Evolutionary conservation across 2,329 filamentous ascomycete genomes (phyloP).

Genomic region (Albifimbria verrucaria): DNA sequence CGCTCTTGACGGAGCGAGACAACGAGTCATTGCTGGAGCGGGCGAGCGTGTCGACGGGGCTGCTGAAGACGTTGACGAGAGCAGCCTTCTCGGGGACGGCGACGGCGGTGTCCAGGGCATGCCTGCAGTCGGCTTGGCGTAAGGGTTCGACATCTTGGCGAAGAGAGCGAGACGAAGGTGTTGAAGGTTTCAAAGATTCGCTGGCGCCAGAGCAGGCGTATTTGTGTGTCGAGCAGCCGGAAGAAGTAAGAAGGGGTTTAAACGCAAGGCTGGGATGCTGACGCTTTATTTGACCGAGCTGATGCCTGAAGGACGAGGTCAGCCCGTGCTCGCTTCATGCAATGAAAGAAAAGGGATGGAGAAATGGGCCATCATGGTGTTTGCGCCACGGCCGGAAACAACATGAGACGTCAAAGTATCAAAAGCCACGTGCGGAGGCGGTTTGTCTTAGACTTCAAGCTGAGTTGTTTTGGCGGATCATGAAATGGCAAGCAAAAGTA

Average conservation of each 20-base stretch:
- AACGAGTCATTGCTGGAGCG: constrained; percentile 39
- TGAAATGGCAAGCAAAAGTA: no score
- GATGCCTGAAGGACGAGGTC: no score
- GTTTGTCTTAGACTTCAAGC: background rate
- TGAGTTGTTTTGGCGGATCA: no score
- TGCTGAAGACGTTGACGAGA: constrained; percentile 20
- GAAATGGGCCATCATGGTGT: background rate
- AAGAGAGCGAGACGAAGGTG: no score
- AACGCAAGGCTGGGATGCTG: no score
- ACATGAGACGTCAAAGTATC: background rate
- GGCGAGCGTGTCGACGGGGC: constrained; percentile 17
- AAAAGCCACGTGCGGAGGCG: background rate
- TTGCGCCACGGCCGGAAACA: background rate
- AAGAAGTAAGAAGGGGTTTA: no score
- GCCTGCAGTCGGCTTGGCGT: constrained; percentile 14
- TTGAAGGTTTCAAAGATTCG: no score
- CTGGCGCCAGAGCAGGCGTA: no score
- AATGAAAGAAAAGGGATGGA: background rate
- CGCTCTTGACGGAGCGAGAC: constrained; percentile 37
- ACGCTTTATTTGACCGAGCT: no score
- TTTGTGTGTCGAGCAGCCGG: no score
- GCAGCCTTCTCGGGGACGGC: constrained; percentile 25
- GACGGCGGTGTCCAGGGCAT: constrained; percentile 10
- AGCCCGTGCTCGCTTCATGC: no score
- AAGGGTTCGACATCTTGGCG: constrained; percentile 20